Evolutionary conservation across 257 asterid species (phyloP).

Genomic region (Solanum arcanum): DNA sequence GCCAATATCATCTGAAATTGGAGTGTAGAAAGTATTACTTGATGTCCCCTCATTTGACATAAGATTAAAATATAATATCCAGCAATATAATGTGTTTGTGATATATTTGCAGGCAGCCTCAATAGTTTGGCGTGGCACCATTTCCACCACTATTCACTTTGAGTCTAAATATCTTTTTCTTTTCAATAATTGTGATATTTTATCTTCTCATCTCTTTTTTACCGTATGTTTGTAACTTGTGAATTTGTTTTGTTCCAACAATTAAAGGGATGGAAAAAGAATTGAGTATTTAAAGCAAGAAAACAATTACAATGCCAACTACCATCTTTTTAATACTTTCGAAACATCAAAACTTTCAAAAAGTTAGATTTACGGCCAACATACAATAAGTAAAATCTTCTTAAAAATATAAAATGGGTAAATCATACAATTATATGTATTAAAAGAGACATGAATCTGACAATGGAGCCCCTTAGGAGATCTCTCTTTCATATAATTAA

Average conservation of each 20-base stretch:
- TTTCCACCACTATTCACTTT: not conserved
- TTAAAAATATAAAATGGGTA: not conserved
- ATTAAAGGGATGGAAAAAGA: not conserved
- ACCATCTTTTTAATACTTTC: not conserved
- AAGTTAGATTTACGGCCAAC: not conserved
- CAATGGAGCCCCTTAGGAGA: not conserved
- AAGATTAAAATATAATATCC: not conserved
- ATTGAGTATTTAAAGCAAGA: not conserved
- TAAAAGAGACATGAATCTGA: not conserved
- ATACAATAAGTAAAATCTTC: not conserved
- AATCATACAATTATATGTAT: not conserved
- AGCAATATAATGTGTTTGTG: not conserved
- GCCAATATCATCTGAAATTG: not conserved
- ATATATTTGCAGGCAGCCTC: conserved; percentile 7
- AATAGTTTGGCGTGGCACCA: not conserved
- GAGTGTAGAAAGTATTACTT: not conserved
- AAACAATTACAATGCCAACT: not conserved
- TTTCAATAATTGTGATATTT: not conserved
- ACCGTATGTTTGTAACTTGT: not conserved
- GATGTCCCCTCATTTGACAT: not conserved
- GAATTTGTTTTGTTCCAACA: not conserved
- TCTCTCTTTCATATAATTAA: not conserved
- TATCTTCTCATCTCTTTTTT: not conserved
- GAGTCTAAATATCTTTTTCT: too few relatives aligned
- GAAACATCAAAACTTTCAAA: not conserved